Conservation (phyloP, 345 rosid species). For the Geranium rotundifolium region DNA sequence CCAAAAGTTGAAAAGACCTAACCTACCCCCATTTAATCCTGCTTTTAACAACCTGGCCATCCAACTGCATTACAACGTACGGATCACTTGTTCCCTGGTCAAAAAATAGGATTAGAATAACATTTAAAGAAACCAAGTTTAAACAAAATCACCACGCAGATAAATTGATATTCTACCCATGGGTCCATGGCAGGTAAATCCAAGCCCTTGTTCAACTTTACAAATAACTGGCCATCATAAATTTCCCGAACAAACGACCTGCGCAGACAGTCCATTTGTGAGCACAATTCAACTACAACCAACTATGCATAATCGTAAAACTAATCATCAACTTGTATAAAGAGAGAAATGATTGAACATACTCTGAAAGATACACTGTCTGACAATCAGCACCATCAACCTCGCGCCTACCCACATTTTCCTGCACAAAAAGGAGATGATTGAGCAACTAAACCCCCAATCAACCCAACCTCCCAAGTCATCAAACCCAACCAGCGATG, state of each 20-base stretch:
- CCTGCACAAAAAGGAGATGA: slow-evolving; percentile 25
- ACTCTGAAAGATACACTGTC: slow-evolving; percentile 78
- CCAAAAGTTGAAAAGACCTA: background rate
- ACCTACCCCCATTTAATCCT: slow-evolving; percentile 65
- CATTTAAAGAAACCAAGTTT: background rate
- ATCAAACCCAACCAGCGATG: background rate
- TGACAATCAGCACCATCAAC: slow-evolving; percentile 73
- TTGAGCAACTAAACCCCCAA: background rate
- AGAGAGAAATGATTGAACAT: slow-evolving; percentile 19
- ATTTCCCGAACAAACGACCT: slow-evolving; percentile 79
- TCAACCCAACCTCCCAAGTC: background rate
- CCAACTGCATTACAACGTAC: slow-evolving; percentile 72
- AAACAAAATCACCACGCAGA: background rate
- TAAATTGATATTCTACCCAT: slow-evolving; percentile 36
- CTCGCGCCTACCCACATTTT: slow-evolving; percentile 52
- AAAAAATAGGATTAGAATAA: background rate
- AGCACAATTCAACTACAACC: background rate
- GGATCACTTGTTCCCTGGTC: slow-evolving; percentile 84
- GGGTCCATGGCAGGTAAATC: slow-evolving; percentile 90
- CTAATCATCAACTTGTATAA: background rate
- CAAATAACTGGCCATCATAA: slow-evolving; percentile 71
- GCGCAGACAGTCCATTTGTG: slow-evolving; percentile 7
- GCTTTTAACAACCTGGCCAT: slow-evolving; percentile 84
- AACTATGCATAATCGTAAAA: background rate
- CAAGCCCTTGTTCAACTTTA: slow-evolving; percentile 65